Evolutionary conservation across 306 rosid species (phyloP), one percentile per base, ranked within the genome.

Genomic region (Medicago arabica): DNA sequence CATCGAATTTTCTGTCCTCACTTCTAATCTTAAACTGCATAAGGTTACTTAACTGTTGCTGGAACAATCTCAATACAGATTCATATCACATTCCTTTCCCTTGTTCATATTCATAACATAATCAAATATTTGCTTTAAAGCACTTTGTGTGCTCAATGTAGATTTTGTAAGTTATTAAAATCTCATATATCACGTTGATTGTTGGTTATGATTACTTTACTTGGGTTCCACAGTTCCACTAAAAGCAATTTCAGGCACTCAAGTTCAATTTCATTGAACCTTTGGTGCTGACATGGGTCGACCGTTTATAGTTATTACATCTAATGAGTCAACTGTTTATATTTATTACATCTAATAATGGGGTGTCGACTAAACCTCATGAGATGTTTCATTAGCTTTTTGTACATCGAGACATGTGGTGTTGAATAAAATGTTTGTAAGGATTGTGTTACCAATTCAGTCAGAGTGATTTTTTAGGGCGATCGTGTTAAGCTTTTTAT

Each of bases 201-300:
- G 69, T 41, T 63, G 31, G 68, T 74, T 62, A 41, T 71, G 36
- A 23, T 72, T 76, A 40, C 51, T 53, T 58, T 58, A 53, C 28
- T 49, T 34, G 14, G 39, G 43, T 23, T 80, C 14, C 23, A 16
- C 15, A 73, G 54, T 23, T 79, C 14, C 25, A 16, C 15, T 76
- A 53, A 61, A 15, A 25, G 46, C 17, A 54, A 46, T 65, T 7
- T 40, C 40, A 34, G 1, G 7, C 7, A 34, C 7, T 34, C 38
- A 59, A 14, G 50, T 74, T 68, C 23, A 31, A 70, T 51, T 71
- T 72, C 66, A 23, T n/a, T n/a, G 73, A 71, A 59, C 71, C 74
- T 78, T 41, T 57, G 70, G 78, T 66, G 77, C 38, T 75, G 43
- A 60, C 64, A 65, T 55, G 16, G 68, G 59, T 81, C 77, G 72